Evolutionary conservation across 495 filamentous ascomycete genomes (phyloP).

Genomic region (Letharia lupina): DNA sequence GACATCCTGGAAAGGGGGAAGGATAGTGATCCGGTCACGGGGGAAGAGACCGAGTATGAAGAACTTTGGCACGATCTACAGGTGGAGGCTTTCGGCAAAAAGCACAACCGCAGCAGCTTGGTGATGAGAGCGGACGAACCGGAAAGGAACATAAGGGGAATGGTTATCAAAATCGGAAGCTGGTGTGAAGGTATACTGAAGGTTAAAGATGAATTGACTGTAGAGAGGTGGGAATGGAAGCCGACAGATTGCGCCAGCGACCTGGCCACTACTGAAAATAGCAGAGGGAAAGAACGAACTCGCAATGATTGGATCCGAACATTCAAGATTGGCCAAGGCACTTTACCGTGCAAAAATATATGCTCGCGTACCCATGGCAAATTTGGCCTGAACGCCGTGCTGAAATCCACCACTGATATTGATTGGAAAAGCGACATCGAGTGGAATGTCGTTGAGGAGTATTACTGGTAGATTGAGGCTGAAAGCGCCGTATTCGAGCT

Average conservation of each 20-base stretch:
- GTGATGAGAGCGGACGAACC: conserved; percentile 32
- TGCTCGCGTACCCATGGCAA: conserved; percentile 15
- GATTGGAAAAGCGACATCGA: conserved; percentile 3
- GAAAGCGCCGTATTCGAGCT: neutral
- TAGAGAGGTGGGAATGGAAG: conserved; percentile 40
- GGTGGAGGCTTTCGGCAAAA: conserved; percentile 21
- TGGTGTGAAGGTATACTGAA: conserved; percentile 41
- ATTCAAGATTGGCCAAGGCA: conserved; percentile 13
- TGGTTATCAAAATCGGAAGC: conserved; percentile 41
- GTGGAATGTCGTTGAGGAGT: conserved; percentile 23
- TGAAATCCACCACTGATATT: neutral
- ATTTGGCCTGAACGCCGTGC: conserved; percentile 9
- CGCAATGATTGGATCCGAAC: conserved; percentile 15
- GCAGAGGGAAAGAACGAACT: neutral
- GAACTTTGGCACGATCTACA: conserved; percentile 41
- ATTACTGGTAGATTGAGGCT: conserved; percentile 15
- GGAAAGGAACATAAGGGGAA: conserved; percentile 29
- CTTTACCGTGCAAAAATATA: conserved; percentile 18
- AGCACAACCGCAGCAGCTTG: conserved; percentile 20
- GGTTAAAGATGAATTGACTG: conserved; percentile 29
- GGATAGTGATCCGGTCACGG: conserved; percentile 40
- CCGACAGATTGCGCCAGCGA: neutral
- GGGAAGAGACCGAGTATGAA: conserved; percentile 41
- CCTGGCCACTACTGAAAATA: neutral
- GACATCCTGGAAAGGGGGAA: conserved; percentile 41